Percentiles rank a stretch among this genome's conserved stretches.
These are phyloP conservation scores for Guyanaporus albipodus DNA, from an alignment of 768 basidiomycete species.

Conservation along the genomic window DNA sequence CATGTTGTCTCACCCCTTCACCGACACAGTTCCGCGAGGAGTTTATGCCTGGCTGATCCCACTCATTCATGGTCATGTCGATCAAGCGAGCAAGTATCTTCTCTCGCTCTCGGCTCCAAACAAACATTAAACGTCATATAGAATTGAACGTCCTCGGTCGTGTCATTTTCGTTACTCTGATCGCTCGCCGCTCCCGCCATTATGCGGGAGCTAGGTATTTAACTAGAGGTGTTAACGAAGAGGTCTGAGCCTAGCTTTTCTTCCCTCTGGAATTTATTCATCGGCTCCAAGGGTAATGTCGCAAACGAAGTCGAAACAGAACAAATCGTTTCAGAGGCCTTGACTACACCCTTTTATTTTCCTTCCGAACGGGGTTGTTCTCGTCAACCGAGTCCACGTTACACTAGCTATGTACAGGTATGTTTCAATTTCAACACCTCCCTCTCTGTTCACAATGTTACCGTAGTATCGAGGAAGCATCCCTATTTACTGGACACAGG, in stretches of 20 bases:
- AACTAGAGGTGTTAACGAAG: constrained; percentile 90
- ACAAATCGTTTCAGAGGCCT: constrained; percentile 89
- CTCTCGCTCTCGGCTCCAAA: too few relatives aligned
- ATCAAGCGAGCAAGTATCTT: constrained; percentile 87
- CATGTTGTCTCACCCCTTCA: constrained; percentile 71
- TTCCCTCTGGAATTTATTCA: neutral
- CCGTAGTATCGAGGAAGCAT: constrained; percentile 90
- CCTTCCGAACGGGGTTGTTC: constrained; percentile 41
- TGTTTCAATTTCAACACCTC: neutral
- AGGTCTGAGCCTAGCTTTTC: constrained; percentile 42
- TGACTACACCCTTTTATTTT: constrained; percentile 86
- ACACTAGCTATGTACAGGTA: constrained; percentile 93
- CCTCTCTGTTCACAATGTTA: neutral
- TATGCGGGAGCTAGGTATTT: constrained; percentile 95
- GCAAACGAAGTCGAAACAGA: constrained; percentile 99
- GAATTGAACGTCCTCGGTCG: constrained; percentile 89
- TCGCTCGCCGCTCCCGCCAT: constrained; percentile 90
- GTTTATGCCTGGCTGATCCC: constrained; percentile 85
- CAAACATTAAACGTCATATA: constrained; percentile 29
- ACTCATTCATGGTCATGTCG: constrained; percentile 92
- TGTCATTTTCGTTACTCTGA: constrained; percentile 89
- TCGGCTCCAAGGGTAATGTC: constrained; percentile 73
- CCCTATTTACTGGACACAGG: constrained; percentile 96
- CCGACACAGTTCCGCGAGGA: constrained; percentile 35
- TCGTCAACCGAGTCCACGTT: constrained; percentile 73